A percentile compares a stretch with the other conserved stretches of the same genome.
These are phyloP conservation scores for Colletotrichum navitas DNA, from an alignment of 2,329 filamentous ascomycete species.

Conservation along the genomic window DNA sequence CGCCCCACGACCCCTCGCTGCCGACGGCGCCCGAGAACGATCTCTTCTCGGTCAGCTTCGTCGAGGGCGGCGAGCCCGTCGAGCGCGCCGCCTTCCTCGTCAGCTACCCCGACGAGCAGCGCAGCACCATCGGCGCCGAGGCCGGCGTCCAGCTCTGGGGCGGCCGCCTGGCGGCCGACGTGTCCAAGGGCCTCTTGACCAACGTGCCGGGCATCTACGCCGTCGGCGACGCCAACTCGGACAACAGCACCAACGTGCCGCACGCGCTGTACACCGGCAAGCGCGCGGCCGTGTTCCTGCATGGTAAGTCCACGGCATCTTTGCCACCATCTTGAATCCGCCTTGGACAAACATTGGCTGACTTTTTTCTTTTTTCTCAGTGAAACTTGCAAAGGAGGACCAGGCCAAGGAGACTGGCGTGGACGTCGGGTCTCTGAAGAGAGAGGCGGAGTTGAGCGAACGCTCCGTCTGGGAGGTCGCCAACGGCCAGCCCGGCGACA, in stretches of 20 bases:
- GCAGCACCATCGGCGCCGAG: slow-evolving; percentile 59
- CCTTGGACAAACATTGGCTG: background rate
- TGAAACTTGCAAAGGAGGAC: slow-evolving; percentile 58
- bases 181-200: slow-evolving; percentile 59
- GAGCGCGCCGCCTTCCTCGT: slow-evolving; percentile 65
- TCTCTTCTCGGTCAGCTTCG: slow-evolving; percentile 67
- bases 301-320: slow-evolving; percentile 58
- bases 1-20: slow-evolving; percentile 56
- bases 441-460: slow-evolving; percentile 51
- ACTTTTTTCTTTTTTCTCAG: slow-evolving; percentile 43
- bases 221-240: slow-evolving; percentile 70
- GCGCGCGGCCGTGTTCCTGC: slow-evolving; percentile 67
- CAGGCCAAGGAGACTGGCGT: slow-evolving; percentile 48
- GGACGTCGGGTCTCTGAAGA: slow-evolving; percentile 45
- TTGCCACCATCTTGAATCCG: background rate
- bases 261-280: slow-evolving; percentile 73
- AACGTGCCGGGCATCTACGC: slow-evolving; percentile 68
- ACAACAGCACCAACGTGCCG: slow-evolving; percentile 71
- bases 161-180: slow-evolving; percentile 59
- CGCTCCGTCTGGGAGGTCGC: slow-evolving; percentile 60
- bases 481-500: slow-evolving; percentile 57
- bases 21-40: slow-evolving; percentile 64
- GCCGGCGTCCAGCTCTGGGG: slow-evolving; percentile 61
- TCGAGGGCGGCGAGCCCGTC: slow-evolving; percentile 58
- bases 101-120: slow-evolving; percentile 62